Evolutionary conservation across 2,329 filamentous ascomycete species (phyloP).

Genomic region (Aureobasidium sp.): DNA sequence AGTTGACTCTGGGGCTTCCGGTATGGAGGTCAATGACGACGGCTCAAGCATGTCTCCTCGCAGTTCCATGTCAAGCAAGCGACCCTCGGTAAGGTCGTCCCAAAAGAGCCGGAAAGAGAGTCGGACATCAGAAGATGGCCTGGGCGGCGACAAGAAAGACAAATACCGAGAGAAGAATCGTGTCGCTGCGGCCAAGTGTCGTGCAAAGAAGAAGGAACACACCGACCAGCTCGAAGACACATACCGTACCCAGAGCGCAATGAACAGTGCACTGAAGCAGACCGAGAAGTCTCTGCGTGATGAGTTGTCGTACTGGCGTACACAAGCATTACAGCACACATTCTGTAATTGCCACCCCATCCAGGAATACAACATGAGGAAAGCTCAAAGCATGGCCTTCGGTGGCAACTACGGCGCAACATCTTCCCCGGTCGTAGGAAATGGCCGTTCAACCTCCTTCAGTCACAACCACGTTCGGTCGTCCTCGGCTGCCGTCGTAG

Average conservation of each 20-base stretch:
- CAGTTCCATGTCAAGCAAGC: not conserved
- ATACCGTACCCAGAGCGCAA: conserved; percentile 29
- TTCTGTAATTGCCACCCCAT: conserved; percentile 24
- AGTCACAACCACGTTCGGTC: not conserved
- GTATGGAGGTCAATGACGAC: not conserved
- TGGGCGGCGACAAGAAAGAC: conserved; percentile 35
- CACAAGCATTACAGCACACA: conserved; percentile 24
- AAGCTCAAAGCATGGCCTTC: conserved; percentile 15
- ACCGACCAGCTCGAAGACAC: conserved; percentile 41
- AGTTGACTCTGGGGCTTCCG: not conserved
- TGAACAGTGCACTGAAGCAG: conserved; percentile 23
- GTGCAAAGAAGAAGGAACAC: conserved; percentile 58
- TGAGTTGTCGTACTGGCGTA: conserved; percentile 23
- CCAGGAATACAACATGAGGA: conserved; percentile 25
- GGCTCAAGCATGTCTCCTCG: not conserved
- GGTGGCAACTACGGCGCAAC: not conserved
- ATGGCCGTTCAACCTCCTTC: not conserved
- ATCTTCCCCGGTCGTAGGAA: not conserved
- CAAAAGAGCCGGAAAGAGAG: conserved; percentile 14
- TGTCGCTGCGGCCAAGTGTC: conserved; percentile 64
- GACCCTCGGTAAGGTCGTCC: not conserved
- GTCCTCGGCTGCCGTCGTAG: not conserved
- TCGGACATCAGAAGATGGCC: conserved; percentile 15
- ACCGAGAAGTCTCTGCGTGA: conserved; percentile 25
- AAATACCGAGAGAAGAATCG: conserved; percentile 62